These are phyloP conservation scores for Terana coerulea DNA, from an alignment of 768 basidiomycete species.

Conservation along the genomic window DNA sequence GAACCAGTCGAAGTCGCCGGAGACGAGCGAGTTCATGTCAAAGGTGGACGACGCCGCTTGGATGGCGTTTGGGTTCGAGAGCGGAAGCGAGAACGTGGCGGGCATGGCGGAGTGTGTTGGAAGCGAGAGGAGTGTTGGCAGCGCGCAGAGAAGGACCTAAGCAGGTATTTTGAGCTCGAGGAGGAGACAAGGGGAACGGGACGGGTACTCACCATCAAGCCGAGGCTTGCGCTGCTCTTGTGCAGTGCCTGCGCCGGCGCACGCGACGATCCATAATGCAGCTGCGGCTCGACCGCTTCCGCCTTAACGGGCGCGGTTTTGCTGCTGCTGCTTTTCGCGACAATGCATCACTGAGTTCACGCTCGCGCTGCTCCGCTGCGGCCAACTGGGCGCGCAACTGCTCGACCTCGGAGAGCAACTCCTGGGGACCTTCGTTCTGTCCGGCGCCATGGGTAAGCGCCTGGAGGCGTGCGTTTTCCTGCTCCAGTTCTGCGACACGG, in stretches of 20 bases:
- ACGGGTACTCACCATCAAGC: slow-evolving; percentile 59
- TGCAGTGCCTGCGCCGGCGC: slow-evolving; percentile 37
- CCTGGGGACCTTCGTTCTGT: slow-evolving; percentile 27
- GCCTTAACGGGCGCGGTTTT: slow-evolving; percentile 41
- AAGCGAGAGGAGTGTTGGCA: slow-evolving; percentile 71
- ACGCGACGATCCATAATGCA: slow-evolving; percentile 37
- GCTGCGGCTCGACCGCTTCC: slow-evolving; percentile 52
- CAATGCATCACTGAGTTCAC: slow-evolving; percentile 60
- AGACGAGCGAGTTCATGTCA: slow-evolving; percentile 25
- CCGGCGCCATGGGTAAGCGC: slow-evolving; percentile 47
- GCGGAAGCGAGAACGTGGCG: slow-evolving; percentile 53
- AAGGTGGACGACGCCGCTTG: slow-evolving; percentile 40
- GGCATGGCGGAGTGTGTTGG: slow-evolving; percentile 50
- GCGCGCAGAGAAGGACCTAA: slow-evolving; percentile 73
- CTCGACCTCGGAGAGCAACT: slow-evolving; percentile 58
- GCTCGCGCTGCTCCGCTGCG: slow-evolving; percentile 63
- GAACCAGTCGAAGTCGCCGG: slow-evolving; percentile 45
- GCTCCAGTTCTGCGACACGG: slow-evolving; percentile 79
- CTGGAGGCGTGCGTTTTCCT: slow-evolving; percentile 75
- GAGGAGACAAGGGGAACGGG: slow-evolving; percentile 8
- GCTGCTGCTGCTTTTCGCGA: slow-evolving; percentile 33
- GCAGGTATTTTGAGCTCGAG: slow-evolving; percentile 1
- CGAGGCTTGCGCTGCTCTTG: slow-evolving; percentile 61
- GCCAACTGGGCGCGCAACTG: slow-evolving; percentile 62
- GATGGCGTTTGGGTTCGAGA: slow-evolving; percentile 32